Conservation (phyloP, 257 asterid species). For the Ligustrum vulgare region DNA sequence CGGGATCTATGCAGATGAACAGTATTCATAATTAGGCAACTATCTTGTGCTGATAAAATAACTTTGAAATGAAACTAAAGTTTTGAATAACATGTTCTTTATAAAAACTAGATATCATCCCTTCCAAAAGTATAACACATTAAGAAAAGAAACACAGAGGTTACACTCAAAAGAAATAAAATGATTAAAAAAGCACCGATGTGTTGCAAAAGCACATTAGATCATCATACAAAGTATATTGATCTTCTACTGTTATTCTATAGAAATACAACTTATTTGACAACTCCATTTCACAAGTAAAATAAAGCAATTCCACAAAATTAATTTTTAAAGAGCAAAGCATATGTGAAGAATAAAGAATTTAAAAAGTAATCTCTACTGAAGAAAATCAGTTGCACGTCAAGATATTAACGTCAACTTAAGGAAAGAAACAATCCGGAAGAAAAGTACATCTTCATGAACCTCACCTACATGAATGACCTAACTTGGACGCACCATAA, state of each 20-base stretch:
- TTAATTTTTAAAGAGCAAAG: too few species aligned
- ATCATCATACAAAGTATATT: too few species aligned
- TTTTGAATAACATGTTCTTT: background rate
- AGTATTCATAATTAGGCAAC: too few species aligned
- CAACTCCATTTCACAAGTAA: too few species aligned
- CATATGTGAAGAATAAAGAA: too few species aligned
- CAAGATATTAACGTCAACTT: background rate
- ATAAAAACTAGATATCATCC: conserved; percentile 4
- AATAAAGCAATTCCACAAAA: too few species aligned
- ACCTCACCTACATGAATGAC: background rate
- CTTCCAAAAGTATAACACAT: background rate
- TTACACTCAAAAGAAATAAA: conserved; percentile 9
- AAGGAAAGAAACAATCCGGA: conserved; percentile 2
- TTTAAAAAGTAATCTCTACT: background rate
- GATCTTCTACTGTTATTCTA: too few species aligned
- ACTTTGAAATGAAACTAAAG: too few species aligned
- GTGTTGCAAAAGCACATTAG: too few species aligned
- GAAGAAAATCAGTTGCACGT: conserved; percentile 2
- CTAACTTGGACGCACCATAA: background rate
- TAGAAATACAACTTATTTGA: too few species aligned
- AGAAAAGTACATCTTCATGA: background rate
- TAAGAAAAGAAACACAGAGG: background rate
- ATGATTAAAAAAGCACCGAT: background rate
- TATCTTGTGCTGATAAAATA: too few species aligned
- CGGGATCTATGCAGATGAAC: too few species aligned